These are phyloP conservation scores for Trichoderma atroviride DNA, from an alignment of 2,329 filamentous ascomycete genomes.

Conservation along the genomic window DNA sequence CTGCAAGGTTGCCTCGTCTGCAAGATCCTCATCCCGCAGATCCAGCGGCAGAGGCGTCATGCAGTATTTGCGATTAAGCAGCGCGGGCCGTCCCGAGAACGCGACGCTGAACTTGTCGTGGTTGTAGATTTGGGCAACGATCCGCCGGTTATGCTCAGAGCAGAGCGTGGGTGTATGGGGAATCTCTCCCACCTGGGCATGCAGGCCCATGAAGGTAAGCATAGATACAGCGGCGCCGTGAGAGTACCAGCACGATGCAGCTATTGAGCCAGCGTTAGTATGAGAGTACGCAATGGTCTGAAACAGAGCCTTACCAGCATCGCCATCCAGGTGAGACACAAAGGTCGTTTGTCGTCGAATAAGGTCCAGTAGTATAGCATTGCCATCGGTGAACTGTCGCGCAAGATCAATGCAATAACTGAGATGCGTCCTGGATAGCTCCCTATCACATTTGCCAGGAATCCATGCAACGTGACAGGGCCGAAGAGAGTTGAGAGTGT, in stretches of 20 bases:
- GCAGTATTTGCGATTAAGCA: slow-evolving; percentile 55
- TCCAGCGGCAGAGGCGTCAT: slow-evolving; percentile 58
- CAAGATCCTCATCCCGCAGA: slow-evolving; percentile 52
- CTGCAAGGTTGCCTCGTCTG: slow-evolving; percentile 40
- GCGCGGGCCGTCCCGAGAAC: slow-evolving; percentile 58
- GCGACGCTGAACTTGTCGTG: slow-evolving; percentile 55
- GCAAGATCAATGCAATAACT: slow-evolving; percentile 25
- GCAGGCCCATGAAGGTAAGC: slow-evolving; percentile 42
- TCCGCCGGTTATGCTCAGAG: slow-evolving; percentile 38
- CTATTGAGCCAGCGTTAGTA: background rate
- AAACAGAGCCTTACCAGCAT: slow-evolving; percentile 39
- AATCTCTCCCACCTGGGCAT: slow-evolving; percentile 33
- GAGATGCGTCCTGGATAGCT: slow-evolving; percentile 20
- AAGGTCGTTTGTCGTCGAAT: slow-evolving; percentile 39
- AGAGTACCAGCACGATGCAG: slow-evolving; percentile 40
- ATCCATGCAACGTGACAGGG: background rate
- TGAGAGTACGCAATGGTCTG: background rate
- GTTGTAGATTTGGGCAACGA: slow-evolving; percentile 44
- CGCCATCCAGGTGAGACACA: slow-evolving; percentile 44
- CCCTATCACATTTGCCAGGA: slow-evolving; percentile 2
- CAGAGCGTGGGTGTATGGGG: slow-evolving; percentile 39
- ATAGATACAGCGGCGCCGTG: slow-evolving; percentile 43
- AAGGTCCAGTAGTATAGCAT: slow-evolving; percentile 44
- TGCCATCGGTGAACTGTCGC: slow-evolving; percentile 35
- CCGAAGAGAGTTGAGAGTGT: background rate